Evolutionary conservation across 768 basidiomycete genomes (phyloP), one percentile per base, ranked within the genome.

Genomic region (Piloderma croceum): DNA sequence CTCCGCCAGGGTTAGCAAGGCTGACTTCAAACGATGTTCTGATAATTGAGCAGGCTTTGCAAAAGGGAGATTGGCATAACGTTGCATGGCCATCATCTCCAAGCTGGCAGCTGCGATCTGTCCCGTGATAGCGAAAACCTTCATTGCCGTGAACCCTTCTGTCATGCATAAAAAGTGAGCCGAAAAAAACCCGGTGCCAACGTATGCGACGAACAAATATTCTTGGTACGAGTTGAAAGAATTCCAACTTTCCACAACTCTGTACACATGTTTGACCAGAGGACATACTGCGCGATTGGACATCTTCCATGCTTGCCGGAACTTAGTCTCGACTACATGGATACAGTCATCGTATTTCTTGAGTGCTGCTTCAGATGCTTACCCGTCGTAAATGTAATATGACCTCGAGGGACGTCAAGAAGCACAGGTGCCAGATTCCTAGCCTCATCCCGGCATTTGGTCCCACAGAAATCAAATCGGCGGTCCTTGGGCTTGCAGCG

Each of bases 351-450:
- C n/a, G n/a, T n/a, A n/a, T n/a, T n/a, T n/a, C n/a, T n/a, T n/a
- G n/a, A n/a, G n/a, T n/a, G n/a, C n/a, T n/a, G n/a, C n/a, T n/a
- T n/a, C n/a, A n/a, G 9, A n/a, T n/a, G n/a, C 44, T 23, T 7
- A 29, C 33, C 22, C 22, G 25, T 39, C 12, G 49, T 45, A 40
- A 57, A 59, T 7, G 49, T 35, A 4, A 45, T 20, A 39, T 61
- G 60, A n/a, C 60, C 60, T 3, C 52, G 47, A 7, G 56, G 58
- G 21, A 59, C 33, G 36, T 61, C 60, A 9, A 59, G 39, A 4
- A 61, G 37, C 2, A 51, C 42, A 5, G 59, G 59, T 2, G 54
- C 45, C 18, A 31, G 34, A 13, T 18, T 12, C 12, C 44, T 35
- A 6, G 46, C 45, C 12, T 36, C 35, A 7, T 12, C 29, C 32